Evolutionary conservation across 768 basidiomycete species (phyloP).

Genomic region (Boletellus ananas): DNA sequence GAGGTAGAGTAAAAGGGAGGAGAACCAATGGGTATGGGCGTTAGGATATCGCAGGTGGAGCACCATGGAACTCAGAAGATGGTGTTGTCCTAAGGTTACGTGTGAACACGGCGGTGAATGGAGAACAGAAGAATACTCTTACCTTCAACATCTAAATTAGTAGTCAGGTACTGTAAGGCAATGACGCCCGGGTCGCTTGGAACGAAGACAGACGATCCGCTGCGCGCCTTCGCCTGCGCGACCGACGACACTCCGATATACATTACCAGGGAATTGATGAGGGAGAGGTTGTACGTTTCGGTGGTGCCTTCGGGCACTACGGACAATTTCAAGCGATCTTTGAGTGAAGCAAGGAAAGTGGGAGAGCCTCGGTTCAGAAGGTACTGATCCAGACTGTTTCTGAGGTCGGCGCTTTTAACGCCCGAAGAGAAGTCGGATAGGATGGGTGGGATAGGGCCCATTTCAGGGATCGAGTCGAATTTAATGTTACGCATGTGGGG

Average conservation of each 20-base stretch:
- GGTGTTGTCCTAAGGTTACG: constrained; percentile 75
- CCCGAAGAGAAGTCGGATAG: constrained; percentile 86
- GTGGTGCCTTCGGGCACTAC: constrained; percentile 41
- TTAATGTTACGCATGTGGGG: constrained; percentile 74
- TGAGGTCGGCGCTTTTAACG: constrained; percentile 77
- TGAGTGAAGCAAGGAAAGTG: constrained; percentile 71
- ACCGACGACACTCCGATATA: constrained; percentile 94
- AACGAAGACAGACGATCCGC: constrained; percentile 77
- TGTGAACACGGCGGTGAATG: neutral
- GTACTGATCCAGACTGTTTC: constrained; percentile 77
- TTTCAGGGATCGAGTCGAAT: constrained; percentile 78
- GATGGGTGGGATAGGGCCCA: constrained; percentile 89
- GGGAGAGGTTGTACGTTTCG: constrained; percentile 78
- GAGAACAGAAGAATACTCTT: constrained; percentile 23
- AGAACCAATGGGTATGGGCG: constrained; percentile 98
- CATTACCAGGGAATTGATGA: constrained; percentile 93
- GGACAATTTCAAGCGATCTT: constrained; percentile 65
- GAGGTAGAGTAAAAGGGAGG: constrained; percentile 81
- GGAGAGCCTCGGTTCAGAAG: constrained; percentile 72
- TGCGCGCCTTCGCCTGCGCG: constrained; percentile 82
- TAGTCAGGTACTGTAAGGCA: constrained; percentile 76
- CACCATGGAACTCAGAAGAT: constrained; percentile 87
- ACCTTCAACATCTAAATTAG: constrained; percentile 91
- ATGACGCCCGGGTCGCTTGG: constrained; percentile 81
- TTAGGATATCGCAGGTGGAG: constrained; percentile 97